These are phyloP conservation scores for Microbotryomycetes sp. DNA, from an alignment of 1,284 basidiomycete species.

Conservation along the genomic window DNA sequence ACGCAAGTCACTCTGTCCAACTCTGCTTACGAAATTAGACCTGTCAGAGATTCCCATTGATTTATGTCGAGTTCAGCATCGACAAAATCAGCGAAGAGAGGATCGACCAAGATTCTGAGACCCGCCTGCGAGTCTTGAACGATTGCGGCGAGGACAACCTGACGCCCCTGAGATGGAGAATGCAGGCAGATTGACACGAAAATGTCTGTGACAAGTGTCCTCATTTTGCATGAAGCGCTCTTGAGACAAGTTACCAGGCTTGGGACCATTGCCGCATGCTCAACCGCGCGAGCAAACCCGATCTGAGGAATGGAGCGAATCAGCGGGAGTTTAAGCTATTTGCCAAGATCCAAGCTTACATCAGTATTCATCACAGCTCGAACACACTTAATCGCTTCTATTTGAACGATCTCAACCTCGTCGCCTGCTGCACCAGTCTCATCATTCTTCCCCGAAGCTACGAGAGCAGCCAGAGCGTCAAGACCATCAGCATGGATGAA, in stretches of 20 bases:
- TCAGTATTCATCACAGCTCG: conserved; percentile 77
- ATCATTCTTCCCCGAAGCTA: conserved; percentile 52
- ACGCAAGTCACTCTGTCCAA: conserved; percentile 1
- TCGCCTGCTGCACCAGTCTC: conserved; percentile 51
- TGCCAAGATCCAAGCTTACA: conserved; percentile 47
- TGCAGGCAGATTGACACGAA: conserved; percentile 76
- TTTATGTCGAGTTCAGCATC: conserved; percentile 38
- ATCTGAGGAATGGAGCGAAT: conserved; percentile 46
- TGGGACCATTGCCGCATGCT: conserved; percentile 60
- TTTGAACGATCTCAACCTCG: conserved; percentile 57
- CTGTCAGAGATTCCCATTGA: conserved; percentile 72
- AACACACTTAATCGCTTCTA: conserved; percentile 72
- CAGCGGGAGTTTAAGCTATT: neutral
- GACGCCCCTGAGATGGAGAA: conserved; percentile 63
- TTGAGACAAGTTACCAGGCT: conserved; percentile 68
- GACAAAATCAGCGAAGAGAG: too few relatives aligned
- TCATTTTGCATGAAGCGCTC: conserved; percentile 54
- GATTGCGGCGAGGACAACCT: conserved; percentile 64
- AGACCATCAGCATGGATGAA: conserved; percentile 64
- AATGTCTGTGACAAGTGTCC: conserved; percentile 66
- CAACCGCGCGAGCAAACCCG: conserved; percentile 65
- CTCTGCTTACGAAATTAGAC: conserved; percentile 54
- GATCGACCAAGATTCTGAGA: too few relatives aligned
- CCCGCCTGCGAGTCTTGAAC: too few relatives aligned
- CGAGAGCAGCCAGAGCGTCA: conserved; percentile 54